Conservation (phyloP, 345 rosid genomes). For the Punica granatum region DNA sequence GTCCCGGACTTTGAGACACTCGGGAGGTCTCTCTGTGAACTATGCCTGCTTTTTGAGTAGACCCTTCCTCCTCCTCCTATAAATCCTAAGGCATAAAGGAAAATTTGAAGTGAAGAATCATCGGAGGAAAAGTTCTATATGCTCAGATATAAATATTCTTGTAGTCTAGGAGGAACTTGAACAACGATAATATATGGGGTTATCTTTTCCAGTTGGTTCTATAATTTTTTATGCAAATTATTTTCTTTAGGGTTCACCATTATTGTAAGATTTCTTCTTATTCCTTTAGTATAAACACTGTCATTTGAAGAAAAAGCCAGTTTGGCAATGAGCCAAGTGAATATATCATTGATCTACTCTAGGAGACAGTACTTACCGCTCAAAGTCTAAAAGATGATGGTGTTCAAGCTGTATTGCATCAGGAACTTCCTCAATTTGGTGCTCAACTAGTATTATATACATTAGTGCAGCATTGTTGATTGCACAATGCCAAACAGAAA, state of each 20-base stretch:
- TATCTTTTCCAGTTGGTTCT: too few species aligned
- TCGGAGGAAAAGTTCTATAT: not conserved
- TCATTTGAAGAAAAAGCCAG: not conserved
- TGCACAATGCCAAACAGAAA: not conserved
- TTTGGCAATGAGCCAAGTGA: not conserved
- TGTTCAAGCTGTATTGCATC: not conserved
- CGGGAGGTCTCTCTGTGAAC: too few species aligned
- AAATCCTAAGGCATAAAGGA: not conserved
- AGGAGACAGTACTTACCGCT: not conserved
- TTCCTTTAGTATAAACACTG: too few species aligned
- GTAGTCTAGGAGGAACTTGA: not conserved
- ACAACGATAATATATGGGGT: too few species aligned
- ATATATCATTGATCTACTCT: not conserved
- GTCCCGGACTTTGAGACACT: not conserved
- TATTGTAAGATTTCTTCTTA: too few species aligned
- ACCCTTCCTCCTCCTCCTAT: too few species aligned
- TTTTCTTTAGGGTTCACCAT: too few species aligned
- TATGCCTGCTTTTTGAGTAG: too few species aligned
- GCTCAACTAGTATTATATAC: not conserved
- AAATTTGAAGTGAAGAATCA: not conserved
- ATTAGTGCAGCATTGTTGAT: not conserved
- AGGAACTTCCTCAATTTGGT: not conserved
- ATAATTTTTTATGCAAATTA: too few species aligned
- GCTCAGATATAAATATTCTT: too few species aligned
- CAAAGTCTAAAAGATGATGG: not conserved